A percentile compares a stretch with the other conserved stretches of the same genome.
Evolutionary conservation across 2,329 filamentous ascomycete species (phyloP).

Genomic region (Trichoderma koningiopsis): DNA sequence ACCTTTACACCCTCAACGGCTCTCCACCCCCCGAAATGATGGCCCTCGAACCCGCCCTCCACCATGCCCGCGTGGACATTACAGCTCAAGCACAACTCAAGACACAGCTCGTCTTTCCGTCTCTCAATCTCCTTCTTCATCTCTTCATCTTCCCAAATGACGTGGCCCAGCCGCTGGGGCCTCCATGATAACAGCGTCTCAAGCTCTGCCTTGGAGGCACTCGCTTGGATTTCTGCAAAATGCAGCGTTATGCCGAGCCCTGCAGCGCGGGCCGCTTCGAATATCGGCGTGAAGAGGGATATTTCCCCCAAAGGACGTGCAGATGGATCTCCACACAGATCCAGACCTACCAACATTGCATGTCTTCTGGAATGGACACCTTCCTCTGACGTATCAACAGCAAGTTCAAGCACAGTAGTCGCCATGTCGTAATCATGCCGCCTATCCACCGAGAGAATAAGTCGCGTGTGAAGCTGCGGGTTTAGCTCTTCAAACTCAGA

Average conservation of each 20-base stretch:
- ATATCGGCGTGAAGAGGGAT: constrained; percentile 59
- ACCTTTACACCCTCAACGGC: constrained; percentile 60
- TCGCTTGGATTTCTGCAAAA: constrained; percentile 70
- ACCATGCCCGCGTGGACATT: constrained; percentile 79
- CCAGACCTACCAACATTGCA: constrained; percentile 68
- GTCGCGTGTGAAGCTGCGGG: constrained; percentile 56
- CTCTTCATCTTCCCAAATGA: constrained; percentile 69
- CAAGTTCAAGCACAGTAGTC: constrained; percentile 64
- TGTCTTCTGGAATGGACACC: neutral
- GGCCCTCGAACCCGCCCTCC: constrained; percentile 63
- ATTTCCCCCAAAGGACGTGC: constrained; percentile 57
- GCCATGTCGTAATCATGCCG: constrained; percentile 62
- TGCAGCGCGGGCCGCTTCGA: constrained; percentile 56
- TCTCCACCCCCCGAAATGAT: constrained; percentile 79
- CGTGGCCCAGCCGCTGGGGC: constrained; percentile 74
- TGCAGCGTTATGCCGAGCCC: constrained; percentile 71
- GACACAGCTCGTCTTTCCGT: constrained; percentile 53
- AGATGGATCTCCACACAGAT: constrained; percentile 75
- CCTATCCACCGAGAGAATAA: constrained; percentile 77
- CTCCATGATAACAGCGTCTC: constrained; percentile 63
- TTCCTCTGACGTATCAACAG: constrained; percentile 42
- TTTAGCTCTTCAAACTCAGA: constrained; percentile 48
- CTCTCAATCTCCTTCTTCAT: constrained; percentile 57
- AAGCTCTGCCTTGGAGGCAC: constrained; percentile 62
- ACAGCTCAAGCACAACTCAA: constrained; percentile 79